These are phyloP conservation scores for Tetrahymena thermophila DNA, from an alignment of 73 alveolate species.

Conservation along the genomic window DNA sequence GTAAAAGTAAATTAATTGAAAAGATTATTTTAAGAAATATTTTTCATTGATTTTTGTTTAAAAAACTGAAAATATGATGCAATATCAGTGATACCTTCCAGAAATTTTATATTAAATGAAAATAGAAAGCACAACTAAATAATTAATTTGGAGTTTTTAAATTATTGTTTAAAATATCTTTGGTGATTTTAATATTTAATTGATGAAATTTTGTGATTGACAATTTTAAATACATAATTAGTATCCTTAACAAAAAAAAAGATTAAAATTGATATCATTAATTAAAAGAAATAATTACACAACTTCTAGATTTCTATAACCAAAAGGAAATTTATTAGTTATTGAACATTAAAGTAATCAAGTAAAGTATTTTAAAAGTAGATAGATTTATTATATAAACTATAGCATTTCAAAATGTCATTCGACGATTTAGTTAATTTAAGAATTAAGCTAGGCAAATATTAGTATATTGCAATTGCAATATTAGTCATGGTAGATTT, in stretches of 20 bases:
- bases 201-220: background rate
- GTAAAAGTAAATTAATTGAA: background rate
- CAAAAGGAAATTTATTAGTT: background rate
- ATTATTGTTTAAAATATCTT: too few relatives aligned
- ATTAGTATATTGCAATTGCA: constrained; percentile 13
- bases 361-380: background rate
- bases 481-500: constrained; percentile 32
- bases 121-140: too few relatives aligned
- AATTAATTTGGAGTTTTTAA: too few relatives aligned
- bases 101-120: background rate
- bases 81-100: background rate
- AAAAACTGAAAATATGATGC: background rate
- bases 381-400: background rate
- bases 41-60: background rate
- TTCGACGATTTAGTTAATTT: background rate
- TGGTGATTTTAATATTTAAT: too few relatives aligned
- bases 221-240: too few relatives aligned
- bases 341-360: background rate
- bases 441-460: constrained; percentile 10
- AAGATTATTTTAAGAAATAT: too few relatives aligned
- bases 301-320: background rate
- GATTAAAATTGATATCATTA: background rate
- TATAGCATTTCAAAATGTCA: background rate
- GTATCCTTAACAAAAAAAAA: background rate
- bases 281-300: background rate